A percentile compares a stretch with the other conserved stretches of the same genome.
These are phyloP conservation scores for Iberis pinnata DNA, from an alignment of 345 rosid genomes.

Conservation along the genomic window DNA sequence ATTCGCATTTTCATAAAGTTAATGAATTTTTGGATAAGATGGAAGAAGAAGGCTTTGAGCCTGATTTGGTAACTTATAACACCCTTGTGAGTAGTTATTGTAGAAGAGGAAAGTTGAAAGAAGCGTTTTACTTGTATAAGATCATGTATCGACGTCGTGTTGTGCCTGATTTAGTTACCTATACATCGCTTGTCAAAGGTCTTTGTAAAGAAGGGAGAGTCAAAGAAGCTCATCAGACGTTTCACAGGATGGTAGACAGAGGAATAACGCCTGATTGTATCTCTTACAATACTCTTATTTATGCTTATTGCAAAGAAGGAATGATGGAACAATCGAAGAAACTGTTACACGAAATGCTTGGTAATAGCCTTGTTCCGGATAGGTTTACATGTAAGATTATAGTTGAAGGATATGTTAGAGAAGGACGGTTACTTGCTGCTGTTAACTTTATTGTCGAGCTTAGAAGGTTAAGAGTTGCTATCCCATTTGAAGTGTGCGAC, in stretches of 20 bases:
- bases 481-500: conserved; percentile 45
- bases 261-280: conserved; percentile 60
- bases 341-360: conserved; percentile 62
- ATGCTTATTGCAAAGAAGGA: conserved; percentile 65
- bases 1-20: conserved; percentile 42
- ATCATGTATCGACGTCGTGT: conserved; percentile 68
- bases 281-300: conserved; percentile 67
- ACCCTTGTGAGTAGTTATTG: conserved; percentile 74
- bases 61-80: conserved; percentile 81
- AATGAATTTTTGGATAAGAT: conserved; percentile 75
- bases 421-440: conserved; percentile 60
- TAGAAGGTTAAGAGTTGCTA: conserved; percentile 39
- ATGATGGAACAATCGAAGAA: conserved; percentile 51
- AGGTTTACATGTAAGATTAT: conserved; percentile 51
- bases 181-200: conserved; percentile 65
- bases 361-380: conserved; percentile 50
- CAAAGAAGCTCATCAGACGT: conserved; percentile 76
- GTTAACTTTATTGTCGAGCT: conserved; percentile 68
- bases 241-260: conserved; percentile 58
- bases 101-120: conserved; percentile 53
- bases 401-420: conserved; percentile 49
- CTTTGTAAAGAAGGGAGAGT: conserved; percentile 75
- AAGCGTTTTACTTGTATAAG: conserved; percentile 70
- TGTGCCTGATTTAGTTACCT: conserved; percentile 70
- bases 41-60: conserved; percentile 96